Evolutionary conservation across 768 basidiomycete species (phyloP).

Genomic region (Rubroboletus pulcherrimus): DNA sequence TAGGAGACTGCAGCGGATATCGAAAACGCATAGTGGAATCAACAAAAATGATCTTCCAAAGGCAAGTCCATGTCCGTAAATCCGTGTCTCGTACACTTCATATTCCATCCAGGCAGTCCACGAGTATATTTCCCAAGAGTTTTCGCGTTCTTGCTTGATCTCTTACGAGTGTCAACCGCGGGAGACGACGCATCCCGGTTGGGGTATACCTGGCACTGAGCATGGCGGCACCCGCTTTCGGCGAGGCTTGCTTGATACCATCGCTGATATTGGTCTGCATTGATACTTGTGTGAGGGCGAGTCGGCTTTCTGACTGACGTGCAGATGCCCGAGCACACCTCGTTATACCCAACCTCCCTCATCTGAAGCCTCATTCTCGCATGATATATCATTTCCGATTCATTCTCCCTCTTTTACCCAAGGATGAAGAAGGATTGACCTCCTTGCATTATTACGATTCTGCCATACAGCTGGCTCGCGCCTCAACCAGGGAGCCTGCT

Average conservation of each 20-base stretch:
- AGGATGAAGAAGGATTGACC: constrained; percentile 62
- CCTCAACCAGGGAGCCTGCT: constrained; percentile 54
- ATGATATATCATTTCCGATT: constrained; percentile 82
- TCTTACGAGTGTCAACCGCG: constrained; percentile 69
- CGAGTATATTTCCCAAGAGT: constrained; percentile 69
- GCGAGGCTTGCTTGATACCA: constrained; percentile 65
- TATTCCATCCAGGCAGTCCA: constrained; percentile 49
- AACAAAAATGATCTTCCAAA: constrained; percentile 56
- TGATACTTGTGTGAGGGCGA: background rate
- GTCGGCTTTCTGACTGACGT: constrained; percentile 4
- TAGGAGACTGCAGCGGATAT: constrained; percentile 60
- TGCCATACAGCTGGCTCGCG: constrained; percentile 67
- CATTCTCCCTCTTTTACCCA: constrained; percentile 57
- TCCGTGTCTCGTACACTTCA: background rate
- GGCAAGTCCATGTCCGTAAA: constrained; percentile 32
- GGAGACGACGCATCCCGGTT: constrained; percentile 63
- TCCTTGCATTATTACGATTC: constrained; percentile 75
- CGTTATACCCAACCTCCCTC: constrained; percentile 70
- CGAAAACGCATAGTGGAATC: constrained; percentile 54
- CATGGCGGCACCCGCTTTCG: constrained; percentile 63
- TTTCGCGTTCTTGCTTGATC: constrained; percentile 68
- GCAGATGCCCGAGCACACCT: constrained; percentile 65
- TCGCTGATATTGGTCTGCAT: constrained; percentile 60
- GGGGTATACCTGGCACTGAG: constrained; percentile 68
- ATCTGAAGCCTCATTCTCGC: constrained; percentile 65